A percentile compares a stretch with the other conserved stretches of the same genome.
Evolutionary conservation across 805 yeast genomes (phyloP).

Genomic region (Scheffersomyces stipitis): DNA sequence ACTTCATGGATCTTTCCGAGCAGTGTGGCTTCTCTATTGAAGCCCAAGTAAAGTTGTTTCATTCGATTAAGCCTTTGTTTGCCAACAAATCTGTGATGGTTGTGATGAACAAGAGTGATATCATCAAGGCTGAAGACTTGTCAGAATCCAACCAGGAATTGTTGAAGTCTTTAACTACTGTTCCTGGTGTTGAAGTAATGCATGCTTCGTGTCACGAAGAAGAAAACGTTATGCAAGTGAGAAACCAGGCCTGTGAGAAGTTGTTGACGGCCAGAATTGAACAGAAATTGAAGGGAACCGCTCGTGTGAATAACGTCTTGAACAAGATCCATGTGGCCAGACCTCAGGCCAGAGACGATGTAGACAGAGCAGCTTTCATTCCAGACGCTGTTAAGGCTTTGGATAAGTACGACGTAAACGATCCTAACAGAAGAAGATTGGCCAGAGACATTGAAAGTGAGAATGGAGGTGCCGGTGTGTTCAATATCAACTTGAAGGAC

Average conservation of each 20-base stretch:
- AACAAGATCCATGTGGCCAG: slow-evolving; percentile 94
- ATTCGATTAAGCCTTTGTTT: slow-evolving; percentile 93
- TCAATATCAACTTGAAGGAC: slow-evolving; percentile 89
- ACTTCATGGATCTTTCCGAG: slow-evolving; percentile 98
- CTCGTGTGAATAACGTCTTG: slow-evolving; percentile 83
- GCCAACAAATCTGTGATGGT: slow-evolving; percentile 96
- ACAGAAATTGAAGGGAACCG: slow-evolving; percentile 90
- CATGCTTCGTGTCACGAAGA: slow-evolving; percentile 91
- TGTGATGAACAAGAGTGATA: slow-evolving; percentile 93
- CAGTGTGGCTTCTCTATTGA: slow-evolving; percentile 98
- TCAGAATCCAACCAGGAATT: slow-evolving; percentile 71
- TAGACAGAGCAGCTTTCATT: slow-evolving; percentile 73
- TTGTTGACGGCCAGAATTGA: slow-evolving; percentile 93
- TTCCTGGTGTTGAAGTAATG: slow-evolving; percentile 88
- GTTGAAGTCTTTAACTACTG: slow-evolving; percentile 60
- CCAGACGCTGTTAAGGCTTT: slow-evolving; percentile 70
- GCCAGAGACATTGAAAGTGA: slow-evolving; percentile 90
- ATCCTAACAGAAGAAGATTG: slow-evolving; percentile 77
- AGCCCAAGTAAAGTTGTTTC: slow-evolving; percentile 95
- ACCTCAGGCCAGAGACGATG: slow-evolving; percentile 87
- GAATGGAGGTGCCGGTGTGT: slow-evolving; percentile 99
- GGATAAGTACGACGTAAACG: slow-evolving; percentile 71
- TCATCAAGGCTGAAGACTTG: slow-evolving; percentile 81
- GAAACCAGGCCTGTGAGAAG: slow-evolving; percentile 97
- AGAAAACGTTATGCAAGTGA: slow-evolving; percentile 91